These are phyloP conservation scores for Vicia faba DNA, from an alignment of 306 rosid genomes.

Conservation along the genomic window DNA sequence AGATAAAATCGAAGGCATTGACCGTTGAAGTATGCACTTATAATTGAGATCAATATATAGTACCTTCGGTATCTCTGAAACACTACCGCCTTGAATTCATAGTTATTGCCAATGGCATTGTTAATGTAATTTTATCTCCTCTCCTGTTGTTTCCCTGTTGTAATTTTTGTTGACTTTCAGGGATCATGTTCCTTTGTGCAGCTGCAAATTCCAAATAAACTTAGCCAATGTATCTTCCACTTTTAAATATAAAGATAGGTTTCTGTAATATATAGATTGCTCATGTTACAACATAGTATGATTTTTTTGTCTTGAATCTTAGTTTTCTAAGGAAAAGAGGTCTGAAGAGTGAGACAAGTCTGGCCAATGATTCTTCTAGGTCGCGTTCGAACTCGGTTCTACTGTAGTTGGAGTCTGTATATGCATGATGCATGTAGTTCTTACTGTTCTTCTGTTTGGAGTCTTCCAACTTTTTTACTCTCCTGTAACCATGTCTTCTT, in stretches of 20 bases:
- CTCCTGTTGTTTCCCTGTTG: conserved; percentile 40
- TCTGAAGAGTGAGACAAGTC: neutral
- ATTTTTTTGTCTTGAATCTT: neutral
- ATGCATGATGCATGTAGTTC: too few species aligned
- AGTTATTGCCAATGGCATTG: conserved; percentile 27
- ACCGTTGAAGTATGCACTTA: conserved; percentile 49
- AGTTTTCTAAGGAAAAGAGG: neutral
- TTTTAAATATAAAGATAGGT: conserved; percentile 15
- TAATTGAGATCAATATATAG: conserved; percentile 34
- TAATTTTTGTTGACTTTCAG: conserved; percentile 45
- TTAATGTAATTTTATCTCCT: conserved; percentile 37
- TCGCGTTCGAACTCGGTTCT: neutral
- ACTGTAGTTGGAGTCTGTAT: too few species aligned
- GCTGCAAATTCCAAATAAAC: conserved; percentile 32
- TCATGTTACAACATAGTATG: conserved; percentile 2
- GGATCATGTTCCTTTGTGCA: conserved; percentile 43
- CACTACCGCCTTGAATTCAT: conserved; percentile 11
- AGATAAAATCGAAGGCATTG: conserved; percentile 96
- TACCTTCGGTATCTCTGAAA: conserved; percentile 20
- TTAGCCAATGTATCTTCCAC: conserved; percentile 31
- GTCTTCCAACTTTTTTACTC: too few species aligned
- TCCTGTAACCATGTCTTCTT: too few species aligned
- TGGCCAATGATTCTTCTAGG: too few species aligned
- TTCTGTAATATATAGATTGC: neutral
- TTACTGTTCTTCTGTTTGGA: too few species aligned